These are phyloP conservation scores for Diaporthe nobilis DNA, from an alignment of 2,329 filamentous ascomycete genomes.

Conservation along the genomic window DNA sequence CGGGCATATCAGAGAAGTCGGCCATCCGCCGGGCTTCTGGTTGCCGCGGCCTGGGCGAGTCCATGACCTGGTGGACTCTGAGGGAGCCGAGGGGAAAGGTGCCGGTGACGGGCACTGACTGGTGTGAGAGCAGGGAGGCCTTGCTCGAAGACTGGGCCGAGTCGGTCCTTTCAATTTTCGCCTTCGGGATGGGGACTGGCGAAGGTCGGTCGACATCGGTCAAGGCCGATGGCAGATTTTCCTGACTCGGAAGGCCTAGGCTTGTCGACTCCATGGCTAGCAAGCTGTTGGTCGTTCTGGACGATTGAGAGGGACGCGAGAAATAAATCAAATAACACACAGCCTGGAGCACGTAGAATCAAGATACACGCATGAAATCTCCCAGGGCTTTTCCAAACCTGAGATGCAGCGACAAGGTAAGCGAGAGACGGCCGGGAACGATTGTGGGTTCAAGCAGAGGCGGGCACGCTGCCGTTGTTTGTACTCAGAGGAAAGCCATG, in stretches of 20 bases:
- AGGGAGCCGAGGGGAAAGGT: constrained; percentile 59
- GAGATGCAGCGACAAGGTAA: neutral
- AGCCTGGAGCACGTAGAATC: neutral
- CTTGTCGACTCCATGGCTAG: constrained; percentile 29
- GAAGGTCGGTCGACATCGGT: constrained; percentile 7
- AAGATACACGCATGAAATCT: neutral
- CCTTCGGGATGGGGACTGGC: neutral
- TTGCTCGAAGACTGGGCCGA: constrained; percentile 49
- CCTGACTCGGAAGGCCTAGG: constrained; percentile 28
- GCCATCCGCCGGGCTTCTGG: constrained; percentile 10
- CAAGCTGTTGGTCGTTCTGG: neutral
- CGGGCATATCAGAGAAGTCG: constrained; percentile 35
- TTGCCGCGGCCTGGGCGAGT: constrained; percentile 45
- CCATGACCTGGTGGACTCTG: constrained; percentile 54
- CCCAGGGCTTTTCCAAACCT: neutral
- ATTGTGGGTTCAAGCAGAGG: constrained; percentile 3
- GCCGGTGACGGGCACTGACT: constrained; percentile 57
- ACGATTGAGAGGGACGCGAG: neutral
- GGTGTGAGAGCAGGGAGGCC: constrained; percentile 49
- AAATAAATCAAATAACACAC: neutral
- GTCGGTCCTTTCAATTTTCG: constrained; percentile 53
- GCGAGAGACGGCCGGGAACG: constrained; percentile 4
- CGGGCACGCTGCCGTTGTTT: constrained; percentile 9
- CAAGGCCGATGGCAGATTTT: constrained; percentile 24
- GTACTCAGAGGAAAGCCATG: neutral